phyloP scores from a whole-genome alignment of 2,329 filamentous ascomycete species.

The Lasiodiplodia sp. region DNA sequence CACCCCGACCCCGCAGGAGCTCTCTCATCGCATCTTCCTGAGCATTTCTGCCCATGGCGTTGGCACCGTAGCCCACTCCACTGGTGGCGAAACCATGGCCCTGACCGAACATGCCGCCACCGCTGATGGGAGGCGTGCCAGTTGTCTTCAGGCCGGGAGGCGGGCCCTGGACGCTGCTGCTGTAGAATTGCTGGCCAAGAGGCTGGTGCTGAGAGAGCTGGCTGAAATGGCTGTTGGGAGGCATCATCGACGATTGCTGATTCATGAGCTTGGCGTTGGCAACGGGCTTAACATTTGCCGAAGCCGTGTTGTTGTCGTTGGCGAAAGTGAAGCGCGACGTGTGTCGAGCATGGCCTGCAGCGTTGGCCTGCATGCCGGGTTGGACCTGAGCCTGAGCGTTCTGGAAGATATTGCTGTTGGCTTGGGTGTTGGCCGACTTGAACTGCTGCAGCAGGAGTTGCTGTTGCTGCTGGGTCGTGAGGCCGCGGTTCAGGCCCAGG shows the following conservation, averaged over 20 bases:
- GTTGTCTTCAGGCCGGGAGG: slow-evolving; percentile 95
- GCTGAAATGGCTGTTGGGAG: slow-evolving; percentile 58
- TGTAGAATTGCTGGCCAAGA: slow-evolving; percentile 75
- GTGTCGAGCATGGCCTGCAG: slow-evolving; percentile 77
- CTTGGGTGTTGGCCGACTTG: slow-evolving; percentile 61
- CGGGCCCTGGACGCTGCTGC: slow-evolving; percentile 85
- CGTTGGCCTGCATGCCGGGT: slow-evolving; percentile 61
- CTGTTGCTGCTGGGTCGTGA: slow-evolving; percentile 82
- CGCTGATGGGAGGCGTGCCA: slow-evolving; percentile 84
- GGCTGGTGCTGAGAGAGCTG: slow-evolving; percentile 61
- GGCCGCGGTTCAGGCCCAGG: slow-evolving; percentile 64
- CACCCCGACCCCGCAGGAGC: slow-evolving; percentile 72
- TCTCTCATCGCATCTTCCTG: slow-evolving; percentile 81
- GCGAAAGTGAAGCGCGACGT: slow-evolving; percentile 88
- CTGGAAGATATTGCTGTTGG: slow-evolving; percentile 58
- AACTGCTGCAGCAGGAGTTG: slow-evolving; percentile 69
- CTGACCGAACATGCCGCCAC: slow-evolving; percentile 86
- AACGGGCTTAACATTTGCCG: slow-evolving; percentile 74
- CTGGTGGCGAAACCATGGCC: slow-evolving; percentile 80
- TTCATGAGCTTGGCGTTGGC: slow-evolving; percentile 82
- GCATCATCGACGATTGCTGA: slow-evolving; percentile 89
- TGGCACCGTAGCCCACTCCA: slow-evolving; percentile 67
- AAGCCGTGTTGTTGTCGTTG: slow-evolving; percentile 71
- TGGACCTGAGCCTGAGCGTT: slow-evolving; percentile 54
- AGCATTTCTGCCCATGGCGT: slow-evolving; percentile 72